A percentile compares a stretch with the other conserved stretches of the same genome.
Evolutionary conservation across 345 rosid genomes (phyloP).

Genomic region (Arabis alpina): DNA sequence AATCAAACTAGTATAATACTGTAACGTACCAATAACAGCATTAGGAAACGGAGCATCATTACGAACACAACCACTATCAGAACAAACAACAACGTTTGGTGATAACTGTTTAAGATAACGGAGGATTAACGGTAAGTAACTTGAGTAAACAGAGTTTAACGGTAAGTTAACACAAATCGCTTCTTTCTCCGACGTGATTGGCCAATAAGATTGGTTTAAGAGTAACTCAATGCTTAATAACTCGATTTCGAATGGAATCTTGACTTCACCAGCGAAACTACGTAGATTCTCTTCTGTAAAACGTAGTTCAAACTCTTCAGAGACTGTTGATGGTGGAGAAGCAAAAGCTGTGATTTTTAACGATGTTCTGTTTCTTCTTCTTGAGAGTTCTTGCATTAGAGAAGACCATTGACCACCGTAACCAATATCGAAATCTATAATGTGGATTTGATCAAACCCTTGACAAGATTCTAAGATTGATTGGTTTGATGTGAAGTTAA

Average conservation of each 20-base stretch:
- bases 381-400: slow-evolving; percentile 82
- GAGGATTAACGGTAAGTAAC: slow-evolving; percentile 62
- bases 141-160: slow-evolving; percentile 56
- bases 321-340: slow-evolving; percentile 47
- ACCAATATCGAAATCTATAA: slow-evolving; percentile 85
- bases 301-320: slow-evolving; percentile 64
- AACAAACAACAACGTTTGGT: slow-evolving; percentile 79
- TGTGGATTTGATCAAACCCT: slow-evolving; percentile 68
- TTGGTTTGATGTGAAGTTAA: slow-evolving; percentile 88
- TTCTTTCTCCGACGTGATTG: slow-evolving; percentile 56
- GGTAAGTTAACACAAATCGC: slow-evolving; percentile 85
- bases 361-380: slow-evolving; percentile 51
- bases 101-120: slow-evolving; percentile 72
- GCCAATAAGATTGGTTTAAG: slow-evolving; percentile 56
- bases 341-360: slow-evolving; percentile 75
- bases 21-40: slow-evolving; percentile 68
- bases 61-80: slow-evolving; percentile 79
- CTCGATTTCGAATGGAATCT: slow-evolving; percentile 70
- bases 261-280: slow-evolving; percentile 68
- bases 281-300: slow-evolving; percentile 75
- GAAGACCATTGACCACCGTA: slow-evolving; percentile 97
- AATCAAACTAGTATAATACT: slow-evolving; percentile 57
- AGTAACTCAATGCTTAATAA: slow-evolving; percentile 57
- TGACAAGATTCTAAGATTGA: slow-evolving; percentile 72
- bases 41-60: slow-evolving; percentile 78